A percentile compares a stretch with the other conserved stretches of the same genome.
These are phyloP conservation scores for Dactylellina leptospora DNA, from an alignment of 2,329 filamentous ascomycete genomes.

Conservation along the genomic window DNA sequence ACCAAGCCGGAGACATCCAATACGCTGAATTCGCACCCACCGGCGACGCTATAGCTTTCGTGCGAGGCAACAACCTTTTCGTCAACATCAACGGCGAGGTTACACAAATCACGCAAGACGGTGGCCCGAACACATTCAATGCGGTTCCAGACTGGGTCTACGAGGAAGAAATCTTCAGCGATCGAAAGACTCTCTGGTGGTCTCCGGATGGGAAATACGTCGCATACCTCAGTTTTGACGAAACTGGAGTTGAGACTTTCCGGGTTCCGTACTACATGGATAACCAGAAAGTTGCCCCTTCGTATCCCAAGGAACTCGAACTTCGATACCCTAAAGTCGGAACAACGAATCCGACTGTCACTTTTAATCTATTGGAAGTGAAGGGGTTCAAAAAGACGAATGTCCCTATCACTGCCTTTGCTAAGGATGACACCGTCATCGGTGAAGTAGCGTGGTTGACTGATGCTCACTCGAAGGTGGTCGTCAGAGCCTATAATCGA, in stretches of 20 bases:
- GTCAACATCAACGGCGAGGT: conserved; percentile 67
- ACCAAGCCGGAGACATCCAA: conserved; percentile 72
- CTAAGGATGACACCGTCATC: conserved; percentile 70
- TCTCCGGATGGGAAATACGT: conserved; percentile 67
- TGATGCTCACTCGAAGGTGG: conserved; percentile 68
- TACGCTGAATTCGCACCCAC: conserved; percentile 71
- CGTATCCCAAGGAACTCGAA: conserved; percentile 71
- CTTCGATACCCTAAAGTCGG: conserved; percentile 76
- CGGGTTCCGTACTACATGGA: conserved; percentile 74
- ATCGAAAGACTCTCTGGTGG: conserved; percentile 67
- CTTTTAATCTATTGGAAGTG: conserved; percentile 69
- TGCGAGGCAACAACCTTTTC: conserved; percentile 73
- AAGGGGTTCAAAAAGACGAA: conserved; percentile 61
- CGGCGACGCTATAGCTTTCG: conserved; percentile 71
- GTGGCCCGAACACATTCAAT: conserved; percentile 71
- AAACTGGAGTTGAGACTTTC: conserved; percentile 73
- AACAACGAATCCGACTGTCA: conserved; percentile 72
- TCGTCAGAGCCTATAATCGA: conserved; percentile 74
- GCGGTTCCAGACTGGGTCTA: conserved; percentile 73
- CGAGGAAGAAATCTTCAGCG: conserved; percentile 68
- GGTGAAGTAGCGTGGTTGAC: conserved; percentile 76
- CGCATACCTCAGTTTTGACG: conserved; percentile 68
- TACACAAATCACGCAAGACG: conserved; percentile 69
- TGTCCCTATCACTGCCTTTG: conserved; percentile 68
- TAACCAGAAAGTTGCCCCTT: conserved; percentile 66